These are phyloP conservation scores for Yamadazyma spencermartinsiae DNA, from an alignment of 1,139 yeast genomes.

Conservation along the genomic window DNA sequence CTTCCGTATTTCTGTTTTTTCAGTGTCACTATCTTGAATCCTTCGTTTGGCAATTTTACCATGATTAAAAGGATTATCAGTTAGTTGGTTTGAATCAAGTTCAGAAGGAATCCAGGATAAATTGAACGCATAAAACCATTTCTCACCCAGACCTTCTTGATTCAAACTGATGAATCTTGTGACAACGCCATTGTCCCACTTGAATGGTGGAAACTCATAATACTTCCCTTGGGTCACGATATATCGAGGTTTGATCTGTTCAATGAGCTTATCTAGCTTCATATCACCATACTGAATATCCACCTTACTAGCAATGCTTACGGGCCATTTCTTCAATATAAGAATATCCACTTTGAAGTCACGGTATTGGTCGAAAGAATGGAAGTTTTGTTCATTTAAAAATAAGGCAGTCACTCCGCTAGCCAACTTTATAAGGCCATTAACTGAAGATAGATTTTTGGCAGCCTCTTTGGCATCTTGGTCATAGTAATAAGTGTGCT, in stretches of 20 bases:
- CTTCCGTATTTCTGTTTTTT: not conserved
- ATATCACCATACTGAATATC: constrained; percentile 22
- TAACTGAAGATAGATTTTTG: constrained; percentile 4
- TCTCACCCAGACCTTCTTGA: constrained; percentile 51
- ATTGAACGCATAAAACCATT: constrained; percentile 77
- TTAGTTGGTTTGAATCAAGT: constrained; percentile 6
- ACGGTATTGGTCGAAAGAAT: constrained; percentile 16
- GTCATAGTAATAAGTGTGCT: constrained; percentile 18
- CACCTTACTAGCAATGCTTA: constrained; percentile 34
- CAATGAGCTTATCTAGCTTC: constrained; percentile 48
- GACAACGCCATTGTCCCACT: constrained; percentile 44
- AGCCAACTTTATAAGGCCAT: constrained; percentile 31
- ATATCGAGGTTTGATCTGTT: constrained; percentile 55
- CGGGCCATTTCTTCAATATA: constrained; percentile 64
- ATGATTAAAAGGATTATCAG: constrained; percentile 13
- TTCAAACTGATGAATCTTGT: constrained; percentile 69
- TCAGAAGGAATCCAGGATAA: constrained; percentile 22
- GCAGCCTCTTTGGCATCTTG: constrained; percentile 9
- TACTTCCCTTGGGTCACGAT: constrained; percentile 60
- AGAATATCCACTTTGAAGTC: constrained; percentile 50
- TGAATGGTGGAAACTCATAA: constrained; percentile 59
- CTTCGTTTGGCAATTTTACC: no score
- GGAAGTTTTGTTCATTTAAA: constrained; percentile 28
- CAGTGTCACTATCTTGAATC: constrained; percentile 13
- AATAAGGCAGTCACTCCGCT: constrained; percentile 52